Conservation (phyloP, 371 early-diverging fungal genomes). For the Amoeboaphelidium protococcarum region DNA sequence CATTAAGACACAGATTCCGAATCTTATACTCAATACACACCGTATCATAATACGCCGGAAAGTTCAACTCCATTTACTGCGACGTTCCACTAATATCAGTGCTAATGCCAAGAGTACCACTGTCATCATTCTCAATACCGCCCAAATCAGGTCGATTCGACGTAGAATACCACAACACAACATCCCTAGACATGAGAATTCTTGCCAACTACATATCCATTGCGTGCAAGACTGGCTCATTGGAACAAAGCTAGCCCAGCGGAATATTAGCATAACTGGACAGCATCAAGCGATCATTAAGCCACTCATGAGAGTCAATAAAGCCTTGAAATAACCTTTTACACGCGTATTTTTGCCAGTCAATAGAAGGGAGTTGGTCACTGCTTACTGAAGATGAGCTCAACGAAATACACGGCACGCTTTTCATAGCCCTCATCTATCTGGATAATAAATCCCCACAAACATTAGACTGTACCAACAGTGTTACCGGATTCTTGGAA, state of each 20-base stretch:
- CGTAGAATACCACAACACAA: constrained; percentile 74
- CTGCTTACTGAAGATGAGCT: too few species aligned
- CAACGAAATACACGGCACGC: too few species aligned
- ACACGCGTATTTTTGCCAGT: constrained; percentile 49
- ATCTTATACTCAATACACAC: constrained; percentile 64
- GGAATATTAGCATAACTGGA: constrained; percentile 67
- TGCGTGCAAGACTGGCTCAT: constrained; percentile 41
- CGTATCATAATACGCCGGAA: constrained; percentile 39
- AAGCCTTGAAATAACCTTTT: constrained; percentile 40
- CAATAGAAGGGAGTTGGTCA: constrained; percentile 40
- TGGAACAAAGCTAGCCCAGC: constrained; percentile 57
- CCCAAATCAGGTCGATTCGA: constrained; percentile 59
- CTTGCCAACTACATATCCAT: constrained; percentile 68
- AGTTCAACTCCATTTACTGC: constrained; percentile 34
- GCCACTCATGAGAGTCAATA: constrained; percentile 33
- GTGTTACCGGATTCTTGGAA: constrained; percentile 19
- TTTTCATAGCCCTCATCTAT: constrained; percentile 23
- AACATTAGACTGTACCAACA: constrained; percentile 24
- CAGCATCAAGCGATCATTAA: constrained; percentile 39
- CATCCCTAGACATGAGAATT: constrained; percentile 32
- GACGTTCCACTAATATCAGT: too few species aligned
- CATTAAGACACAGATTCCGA: constrained; percentile 48
- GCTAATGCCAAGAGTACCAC: constrained; percentile 22
- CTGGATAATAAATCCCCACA: constrained; percentile 36
- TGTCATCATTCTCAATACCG: constrained; percentile 58